Percentiles rank a stretch among this genome's conserved stretches.
These are phyloP conservation scores for Boechera retrofracta DNA, from an alignment of 345 rosid species.

Conservation along the genomic window DNA sequence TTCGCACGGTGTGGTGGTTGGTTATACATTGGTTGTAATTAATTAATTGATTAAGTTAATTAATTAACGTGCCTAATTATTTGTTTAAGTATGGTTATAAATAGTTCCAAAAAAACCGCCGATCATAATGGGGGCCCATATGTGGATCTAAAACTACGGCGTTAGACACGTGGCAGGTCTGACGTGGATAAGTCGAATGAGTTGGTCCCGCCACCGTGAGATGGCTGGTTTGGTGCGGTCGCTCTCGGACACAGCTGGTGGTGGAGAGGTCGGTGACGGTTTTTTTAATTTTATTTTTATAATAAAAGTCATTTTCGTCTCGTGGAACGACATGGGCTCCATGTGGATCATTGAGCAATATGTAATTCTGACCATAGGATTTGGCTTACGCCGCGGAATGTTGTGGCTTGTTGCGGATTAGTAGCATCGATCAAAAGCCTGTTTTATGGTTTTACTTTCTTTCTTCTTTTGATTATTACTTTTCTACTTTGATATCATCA, in stretches of 20 bases:
- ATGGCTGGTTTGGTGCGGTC: constrained; percentile 41
- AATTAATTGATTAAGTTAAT: neutral
- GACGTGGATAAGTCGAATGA: constrained; percentile 34
- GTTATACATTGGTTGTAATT: neutral
- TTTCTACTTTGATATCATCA: neutral
- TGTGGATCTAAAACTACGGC: constrained; percentile 19
- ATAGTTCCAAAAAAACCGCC: constrained; percentile 35
- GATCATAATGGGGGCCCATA: constrained; percentile 13
- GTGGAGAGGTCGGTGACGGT: constrained; percentile 36
- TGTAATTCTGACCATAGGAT: neutral
- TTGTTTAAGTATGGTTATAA: neutral
- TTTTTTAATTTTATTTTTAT: neutral
- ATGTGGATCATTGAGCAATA: constrained; percentile 10
- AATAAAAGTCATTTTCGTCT: constrained; percentile 29
- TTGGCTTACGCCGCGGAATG: constrained; percentile 6
- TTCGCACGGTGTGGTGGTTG: constrained; percentile 29
- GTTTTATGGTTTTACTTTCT: neutral
- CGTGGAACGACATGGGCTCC: constrained; percentile 36
- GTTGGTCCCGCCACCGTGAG: constrained; percentile 17
- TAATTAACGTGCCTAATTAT: neutral
- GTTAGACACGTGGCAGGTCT: constrained; percentile 39
- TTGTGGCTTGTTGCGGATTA: neutral
- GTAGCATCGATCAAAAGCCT: too few species aligned
- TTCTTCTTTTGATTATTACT: neutral
- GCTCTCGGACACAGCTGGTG: constrained; percentile 43